Conservation (phyloP, 1,284 basidiomycete species). For the Cutaneotrichosporon sp. region DNA sequence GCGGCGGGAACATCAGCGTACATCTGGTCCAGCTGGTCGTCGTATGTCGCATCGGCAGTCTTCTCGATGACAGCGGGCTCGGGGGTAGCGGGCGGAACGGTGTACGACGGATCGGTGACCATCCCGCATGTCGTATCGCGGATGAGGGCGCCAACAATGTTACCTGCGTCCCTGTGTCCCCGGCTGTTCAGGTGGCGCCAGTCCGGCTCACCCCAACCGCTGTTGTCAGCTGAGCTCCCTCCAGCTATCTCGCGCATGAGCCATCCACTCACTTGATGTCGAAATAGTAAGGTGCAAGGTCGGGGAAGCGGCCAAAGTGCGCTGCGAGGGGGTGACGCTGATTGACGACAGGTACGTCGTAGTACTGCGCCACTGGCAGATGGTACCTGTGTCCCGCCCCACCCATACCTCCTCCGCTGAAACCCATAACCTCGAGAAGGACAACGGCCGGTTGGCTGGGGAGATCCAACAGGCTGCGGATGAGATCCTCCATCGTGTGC, state of each 20-base stretch:
- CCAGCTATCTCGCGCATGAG: not conserved
- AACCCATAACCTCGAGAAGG: slow-evolving; percentile 85
- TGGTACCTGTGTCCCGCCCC: slow-evolving; percentile 57
- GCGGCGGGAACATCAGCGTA: slow-evolving; percentile 3
- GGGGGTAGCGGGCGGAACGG: slow-evolving; percentile 3
- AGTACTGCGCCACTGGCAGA: slow-evolving; percentile 78
- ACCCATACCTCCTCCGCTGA: slow-evolving; percentile 77
- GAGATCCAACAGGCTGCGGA: slow-evolving; percentile 79
- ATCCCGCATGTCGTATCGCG: slow-evolving; percentile 40
- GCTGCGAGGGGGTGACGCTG: slow-evolving; percentile 40
- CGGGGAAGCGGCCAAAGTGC: slow-evolving; percentile 44
- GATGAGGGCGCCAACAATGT: slow-evolving; percentile 36
- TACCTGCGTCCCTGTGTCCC: slow-evolving; percentile 42
- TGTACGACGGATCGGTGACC: slow-evolving; percentile 22
- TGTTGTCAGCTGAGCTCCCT: no score
- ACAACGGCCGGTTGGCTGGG: slow-evolving; percentile 84
- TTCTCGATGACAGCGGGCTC: slow-evolving; percentile 4
- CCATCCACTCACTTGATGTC: slow-evolving; percentile 30
- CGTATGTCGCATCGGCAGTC: not conserved
- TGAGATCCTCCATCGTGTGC: slow-evolving; percentile 65
- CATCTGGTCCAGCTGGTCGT: slow-evolving; percentile 1
- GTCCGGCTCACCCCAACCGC: slow-evolving; percentile 44
- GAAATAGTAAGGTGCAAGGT: slow-evolving; percentile 43
- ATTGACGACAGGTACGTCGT: slow-evolving; percentile 81
- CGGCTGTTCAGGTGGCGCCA: slow-evolving; percentile 41